These are phyloP conservation scores for Colletotrichum horii DNA, from an alignment of 2,329 filamentous ascomycete genomes.

Conservation along the genomic window DNA sequence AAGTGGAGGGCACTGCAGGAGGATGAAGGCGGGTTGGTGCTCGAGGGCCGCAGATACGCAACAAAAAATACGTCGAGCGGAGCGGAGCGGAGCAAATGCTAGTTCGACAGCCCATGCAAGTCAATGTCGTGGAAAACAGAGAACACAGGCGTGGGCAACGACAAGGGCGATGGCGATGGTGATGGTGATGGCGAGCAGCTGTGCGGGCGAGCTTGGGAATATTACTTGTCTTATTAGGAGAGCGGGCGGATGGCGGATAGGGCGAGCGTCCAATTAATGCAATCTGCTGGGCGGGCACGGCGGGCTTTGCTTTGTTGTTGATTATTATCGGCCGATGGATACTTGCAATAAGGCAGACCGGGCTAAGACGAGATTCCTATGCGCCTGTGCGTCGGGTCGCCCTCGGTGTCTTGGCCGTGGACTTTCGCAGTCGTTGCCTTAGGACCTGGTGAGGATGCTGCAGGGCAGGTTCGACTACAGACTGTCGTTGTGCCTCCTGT, in stretches of 20 bases:
- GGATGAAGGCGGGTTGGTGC: background rate
- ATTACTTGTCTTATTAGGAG: conserved; percentile 1
- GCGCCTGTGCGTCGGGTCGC: conserved; percentile 2
- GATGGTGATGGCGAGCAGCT: background rate
- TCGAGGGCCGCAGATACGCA: background rate
- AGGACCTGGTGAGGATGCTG: background rate
- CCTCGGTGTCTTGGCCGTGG: background rate
- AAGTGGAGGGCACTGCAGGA: background rate
- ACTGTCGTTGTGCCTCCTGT: background rate
- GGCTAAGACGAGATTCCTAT: background rate
- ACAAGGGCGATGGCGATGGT: background rate
- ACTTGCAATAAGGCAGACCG: background rate
- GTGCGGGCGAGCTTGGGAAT: background rate
- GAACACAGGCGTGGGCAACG: background rate
- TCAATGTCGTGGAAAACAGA: background rate
- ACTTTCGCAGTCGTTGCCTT: background rate
- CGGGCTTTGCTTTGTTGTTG: conserved; percentile 8
- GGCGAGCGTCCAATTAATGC: conserved; percentile 4
- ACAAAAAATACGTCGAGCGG: conserved; percentile 2
- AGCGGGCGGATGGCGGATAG: background rate
- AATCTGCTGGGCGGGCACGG: background rate
- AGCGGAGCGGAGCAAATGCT: background rate
- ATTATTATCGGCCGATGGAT: background rate
- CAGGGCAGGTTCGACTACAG: background rate
- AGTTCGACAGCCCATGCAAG: background rate